Conservation (phyloP, 1,139 yeast genomes). For the Scheffersomyces parashehatae region DNA sequence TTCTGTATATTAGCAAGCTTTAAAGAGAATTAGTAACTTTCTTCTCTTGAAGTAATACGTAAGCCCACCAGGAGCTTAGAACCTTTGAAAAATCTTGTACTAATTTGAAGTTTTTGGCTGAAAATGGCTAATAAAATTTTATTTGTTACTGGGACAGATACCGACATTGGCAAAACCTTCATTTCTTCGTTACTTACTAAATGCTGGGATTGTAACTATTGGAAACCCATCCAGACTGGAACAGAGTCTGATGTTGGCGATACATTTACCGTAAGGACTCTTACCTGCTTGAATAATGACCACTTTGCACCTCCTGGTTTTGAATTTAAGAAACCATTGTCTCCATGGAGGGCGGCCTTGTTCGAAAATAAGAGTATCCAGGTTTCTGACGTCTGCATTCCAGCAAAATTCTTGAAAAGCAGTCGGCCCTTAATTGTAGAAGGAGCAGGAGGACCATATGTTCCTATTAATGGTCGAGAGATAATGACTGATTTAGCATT, state of each 20-base stretch:
- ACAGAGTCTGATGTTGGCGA: constrained; percentile 26
- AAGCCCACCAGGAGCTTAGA: too few relatives aligned
- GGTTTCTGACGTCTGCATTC: constrained; percentile 14
- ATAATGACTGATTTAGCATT: constrained; percentile 24
- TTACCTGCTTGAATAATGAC: constrained; percentile 9
- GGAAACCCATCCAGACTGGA: constrained; percentile 34
- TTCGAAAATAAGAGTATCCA: constrained; percentile 12
- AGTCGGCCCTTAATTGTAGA: constrained; percentile 21
- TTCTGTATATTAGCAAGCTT: too few relatives aligned
- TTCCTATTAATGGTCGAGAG: constrained; percentile 22
- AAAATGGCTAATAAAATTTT: constrained; percentile 9
- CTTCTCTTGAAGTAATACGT: too few relatives aligned
- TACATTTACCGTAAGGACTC: constrained; percentile 16
- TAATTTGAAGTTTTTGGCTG: too few relatives aligned
- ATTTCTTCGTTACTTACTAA: constrained; percentile 23
- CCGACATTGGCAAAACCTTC: constrained; percentile 32
- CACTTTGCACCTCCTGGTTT: constrained; percentile 14
- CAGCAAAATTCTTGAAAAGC: constrained; percentile 6
- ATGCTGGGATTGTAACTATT: constrained; percentile 25
- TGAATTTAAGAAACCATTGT: constrained; percentile 21
- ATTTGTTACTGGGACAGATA: constrained; percentile 32
- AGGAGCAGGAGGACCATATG: constrained; percentile 32
- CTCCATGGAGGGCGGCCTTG: constrained; percentile 27
- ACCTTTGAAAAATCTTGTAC: too few relatives aligned
- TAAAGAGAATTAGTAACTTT: too few relatives aligned